phyloP scores from a whole-genome alignment of 106 monocot genomes.

The Allium cepa region DNA sequence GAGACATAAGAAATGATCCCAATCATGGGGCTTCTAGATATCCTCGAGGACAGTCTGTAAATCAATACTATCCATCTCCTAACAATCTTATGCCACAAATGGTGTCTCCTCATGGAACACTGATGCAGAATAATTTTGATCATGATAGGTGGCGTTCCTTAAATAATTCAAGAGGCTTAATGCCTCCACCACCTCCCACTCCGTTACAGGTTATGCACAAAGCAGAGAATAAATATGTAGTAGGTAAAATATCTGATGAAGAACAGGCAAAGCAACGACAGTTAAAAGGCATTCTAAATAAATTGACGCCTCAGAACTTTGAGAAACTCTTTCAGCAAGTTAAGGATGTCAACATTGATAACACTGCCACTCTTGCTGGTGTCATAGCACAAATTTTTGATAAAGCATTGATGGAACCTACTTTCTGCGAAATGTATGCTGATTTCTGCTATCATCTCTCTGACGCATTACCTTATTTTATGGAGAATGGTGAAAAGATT shows the following conservation, averaged over 20 bases:
- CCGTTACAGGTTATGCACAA: slow-evolving; percentile 40
- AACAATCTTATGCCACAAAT: slow-evolving; percentile 24
- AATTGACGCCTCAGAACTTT: slow-evolving; percentile 49
- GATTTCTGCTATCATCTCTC: slow-evolving; percentile 47
- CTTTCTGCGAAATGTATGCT: slow-evolving; percentile 64
- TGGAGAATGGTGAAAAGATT: slow-evolving; percentile 35
- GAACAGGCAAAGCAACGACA: slow-evolving; percentile 46
- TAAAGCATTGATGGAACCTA: slow-evolving; percentile 50
- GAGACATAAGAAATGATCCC: slow-evolving; percentile 17
- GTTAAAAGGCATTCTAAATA: slow-evolving; percentile 49
- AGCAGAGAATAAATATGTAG: slow-evolving; percentile 41
- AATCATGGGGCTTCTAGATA: slow-evolving; percentile 39
- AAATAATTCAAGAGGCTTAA: slow-evolving; percentile 33
- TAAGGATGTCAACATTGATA: slow-evolving; percentile 32
- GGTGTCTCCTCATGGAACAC: slow-evolving; percentile 11
- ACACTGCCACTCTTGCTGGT: slow-evolving; percentile 30
- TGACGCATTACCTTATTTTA: slow-evolving; percentile 33
- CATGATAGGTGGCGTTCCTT: slow-evolving; percentile 38
- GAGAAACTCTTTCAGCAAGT: slow-evolving; percentile 44
- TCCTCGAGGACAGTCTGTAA: slow-evolving; percentile 25
- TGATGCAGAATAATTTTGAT: slow-evolving; percentile 19
- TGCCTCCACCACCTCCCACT: slow-evolving; percentile 37
- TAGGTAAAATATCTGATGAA: slow-evolving; percentile 35
- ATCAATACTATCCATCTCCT: slow-evolving; percentile 34
- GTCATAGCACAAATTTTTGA: slow-evolving; percentile 56